A percentile compares a stretch with the other conserved stretches of the same genome.
These are phyloP conservation scores for Clarireedia paspali DNA, from an alignment of 2,329 filamentous ascomycete species.

Conservation along the genomic window DNA sequence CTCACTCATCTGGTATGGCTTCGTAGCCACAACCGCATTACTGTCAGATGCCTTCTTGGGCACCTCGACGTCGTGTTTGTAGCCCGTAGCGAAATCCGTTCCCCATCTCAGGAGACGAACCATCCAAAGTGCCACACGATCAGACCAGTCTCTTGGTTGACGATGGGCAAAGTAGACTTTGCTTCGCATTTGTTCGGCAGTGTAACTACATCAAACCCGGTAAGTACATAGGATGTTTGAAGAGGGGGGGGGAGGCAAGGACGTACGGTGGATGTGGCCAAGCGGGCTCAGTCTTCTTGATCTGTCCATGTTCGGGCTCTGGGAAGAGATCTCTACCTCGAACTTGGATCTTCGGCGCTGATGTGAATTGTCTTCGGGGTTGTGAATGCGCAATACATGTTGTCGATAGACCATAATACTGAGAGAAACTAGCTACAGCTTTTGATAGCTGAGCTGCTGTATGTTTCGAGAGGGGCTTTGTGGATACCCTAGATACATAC, in stretches of 20 bases:
- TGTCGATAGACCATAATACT: slow-evolving; percentile 14
- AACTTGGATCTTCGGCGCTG: slow-evolving; percentile 21
- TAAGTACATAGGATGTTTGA: neutral
- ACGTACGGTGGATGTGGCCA: slow-evolving; percentile 44
- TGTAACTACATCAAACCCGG: slow-evolving; percentile 46
- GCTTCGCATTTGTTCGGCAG: slow-evolving; percentile 66
- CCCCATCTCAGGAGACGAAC: slow-evolving; percentile 70
- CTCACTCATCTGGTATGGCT: slow-evolving; percentile 66
- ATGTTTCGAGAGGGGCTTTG: slow-evolving; percentile 20
- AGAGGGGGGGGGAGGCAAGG: neutral
- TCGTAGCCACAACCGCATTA: slow-evolving; percentile 34
- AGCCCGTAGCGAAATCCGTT: slow-evolving; percentile 76
- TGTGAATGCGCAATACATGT: slow-evolving; percentile 13
- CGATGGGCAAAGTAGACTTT: slow-evolving; percentile 71
- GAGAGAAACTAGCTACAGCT: slow-evolving; percentile 20
- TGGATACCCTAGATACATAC: slow-evolving; percentile 23
- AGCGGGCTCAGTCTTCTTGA: slow-evolving; percentile 54
- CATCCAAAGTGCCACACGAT: slow-evolving; percentile 69
- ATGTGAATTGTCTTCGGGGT: slow-evolving; percentile 22
- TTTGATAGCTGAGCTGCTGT: slow-evolving; percentile 23
- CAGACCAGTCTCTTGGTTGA: slow-evolving; percentile 61
- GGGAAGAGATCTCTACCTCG: slow-evolving; percentile 26
- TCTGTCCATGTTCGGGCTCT: slow-evolving; percentile 30
- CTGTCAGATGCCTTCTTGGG: slow-evolving; percentile 37
- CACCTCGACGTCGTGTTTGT: slow-evolving; percentile 58